These are phyloP conservation scores for Tillandsia leiboldiana DNA, from an alignment of 176 grass and related monocot species.

Conservation along the genomic window DNA sequence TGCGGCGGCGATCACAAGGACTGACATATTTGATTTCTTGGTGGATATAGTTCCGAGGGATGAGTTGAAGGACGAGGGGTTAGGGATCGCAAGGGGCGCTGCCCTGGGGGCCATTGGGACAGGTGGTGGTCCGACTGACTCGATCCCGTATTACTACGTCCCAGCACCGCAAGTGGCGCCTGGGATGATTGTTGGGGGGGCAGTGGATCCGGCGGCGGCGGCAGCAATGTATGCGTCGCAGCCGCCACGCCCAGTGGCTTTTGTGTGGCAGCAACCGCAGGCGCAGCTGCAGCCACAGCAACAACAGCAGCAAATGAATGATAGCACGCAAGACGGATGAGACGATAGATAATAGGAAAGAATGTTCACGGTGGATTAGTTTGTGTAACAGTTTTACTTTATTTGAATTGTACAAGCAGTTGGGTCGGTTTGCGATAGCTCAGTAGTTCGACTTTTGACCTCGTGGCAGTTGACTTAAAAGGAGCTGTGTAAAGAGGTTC, in stretches of 20 bases:
- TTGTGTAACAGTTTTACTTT: neutral
- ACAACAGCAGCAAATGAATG: slow-evolving; percentile 1
- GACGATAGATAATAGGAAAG: neutral
- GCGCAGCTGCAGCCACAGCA: slow-evolving; percentile 16
- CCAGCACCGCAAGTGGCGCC: slow-evolving; percentile 1
- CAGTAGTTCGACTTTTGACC: neutral
- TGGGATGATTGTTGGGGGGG: slow-evolving; percentile 26
- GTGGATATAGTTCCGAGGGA: slow-evolving; percentile 42
- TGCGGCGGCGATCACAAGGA: slow-evolving; percentile 22
- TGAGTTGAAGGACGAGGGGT: slow-evolving; percentile 29
- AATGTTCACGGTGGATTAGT: neutral
- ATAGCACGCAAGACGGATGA: slow-evolving; percentile 8
- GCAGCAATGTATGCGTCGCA: slow-evolving; percentile 30
- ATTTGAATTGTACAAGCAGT: neutral
- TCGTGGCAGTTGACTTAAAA: neutral
- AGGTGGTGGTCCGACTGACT: slow-evolving; percentile 14
- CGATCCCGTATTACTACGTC: slow-evolving; percentile 30
- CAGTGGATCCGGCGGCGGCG: slow-evolving; percentile 6
- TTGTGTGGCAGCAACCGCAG: neutral
- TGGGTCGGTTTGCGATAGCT: neutral
- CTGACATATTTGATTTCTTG: slow-evolving; percentile 54
- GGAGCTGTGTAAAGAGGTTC: neutral
- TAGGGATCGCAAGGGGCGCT: slow-evolving; percentile 14
- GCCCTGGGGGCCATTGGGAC: slow-evolving; percentile 22
- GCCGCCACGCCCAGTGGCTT: neutral